These are phyloP conservation scores for Capronia americana DNA, from an alignment of 2,329 filamentous ascomycete genomes.

Conservation along the genomic window DNA sequence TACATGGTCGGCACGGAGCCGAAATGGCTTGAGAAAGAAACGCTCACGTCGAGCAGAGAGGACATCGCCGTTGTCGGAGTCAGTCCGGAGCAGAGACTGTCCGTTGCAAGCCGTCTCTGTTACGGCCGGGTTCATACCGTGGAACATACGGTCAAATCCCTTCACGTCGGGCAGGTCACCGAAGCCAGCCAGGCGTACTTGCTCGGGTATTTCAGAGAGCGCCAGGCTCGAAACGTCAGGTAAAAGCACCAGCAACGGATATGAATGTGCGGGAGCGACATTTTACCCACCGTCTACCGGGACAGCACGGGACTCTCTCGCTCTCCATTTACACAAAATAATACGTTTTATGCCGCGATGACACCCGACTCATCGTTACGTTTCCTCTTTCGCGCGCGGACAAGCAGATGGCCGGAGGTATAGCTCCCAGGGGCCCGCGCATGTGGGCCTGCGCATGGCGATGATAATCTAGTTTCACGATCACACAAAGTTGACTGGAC, in stretches of 20 bases:
- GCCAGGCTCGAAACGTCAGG: neutral
- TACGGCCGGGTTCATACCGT: constrained; percentile 51
- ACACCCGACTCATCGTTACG: neutral
- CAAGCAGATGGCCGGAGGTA: neutral
- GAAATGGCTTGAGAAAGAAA: constrained; percentile 38
- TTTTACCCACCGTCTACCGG: too few relatives aligned
- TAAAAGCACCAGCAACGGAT: neutral
- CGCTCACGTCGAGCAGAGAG: constrained; percentile 43
- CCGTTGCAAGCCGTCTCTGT: constrained; percentile 47
- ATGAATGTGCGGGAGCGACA: neutral
- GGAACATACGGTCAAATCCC: constrained; percentile 52
- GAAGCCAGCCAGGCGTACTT: constrained; percentile 1
- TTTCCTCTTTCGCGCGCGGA: neutral
- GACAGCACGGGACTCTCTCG: too few relatives aligned
- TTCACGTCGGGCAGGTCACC: constrained; percentile 44
- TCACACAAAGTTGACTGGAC: neutral
- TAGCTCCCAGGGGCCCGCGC: neutral
- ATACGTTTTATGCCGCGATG: neutral
- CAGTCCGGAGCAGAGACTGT: constrained; percentile 38
- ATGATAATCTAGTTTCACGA: neutral
- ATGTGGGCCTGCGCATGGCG: neutral
- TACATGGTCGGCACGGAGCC: constrained; percentile 40
- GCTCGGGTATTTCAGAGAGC: neutral
- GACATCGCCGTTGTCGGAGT: constrained; percentile 45
- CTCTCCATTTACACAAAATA: neutral